These are phyloP conservation scores for Chenopodium quinoa DNA, from an alignment of 148 eudicot species.

Conservation along the genomic window DNA sequence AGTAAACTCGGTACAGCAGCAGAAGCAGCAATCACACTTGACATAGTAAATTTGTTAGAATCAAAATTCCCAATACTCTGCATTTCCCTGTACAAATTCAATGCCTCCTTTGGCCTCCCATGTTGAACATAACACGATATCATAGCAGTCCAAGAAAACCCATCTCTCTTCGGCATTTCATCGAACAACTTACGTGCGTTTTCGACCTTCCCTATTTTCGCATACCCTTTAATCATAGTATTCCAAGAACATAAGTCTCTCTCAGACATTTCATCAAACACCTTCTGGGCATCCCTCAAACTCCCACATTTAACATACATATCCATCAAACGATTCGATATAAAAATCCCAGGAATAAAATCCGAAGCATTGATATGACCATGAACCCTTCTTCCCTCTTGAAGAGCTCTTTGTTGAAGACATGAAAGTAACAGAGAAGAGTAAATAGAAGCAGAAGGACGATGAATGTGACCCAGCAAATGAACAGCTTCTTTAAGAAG, in stretches of 20 bases:
- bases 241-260: slow-evolving; percentile 59
- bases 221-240: slow-evolving; percentile 51
- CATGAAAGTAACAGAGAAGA: slow-evolving; percentile 37
- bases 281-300: slow-evolving; percentile 44
- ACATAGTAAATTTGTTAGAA: slow-evolving; percentile 45
- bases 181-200: slow-evolving; percentile 43
- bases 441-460: slow-evolving; percentile 30
- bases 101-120: slow-evolving; percentile 42
- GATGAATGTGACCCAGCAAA: slow-evolving; percentile 27
- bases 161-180: slow-evolving; percentile 50
- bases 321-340: slow-evolving; percentile 41
- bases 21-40: slow-evolving; percentile 54
- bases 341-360: slow-evolving; percentile 41
- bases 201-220: slow-evolving; percentile 26
- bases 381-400: slow-evolving; percentile 49
- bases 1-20: slow-evolving; percentile 38
- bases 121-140: slow-evolving; percentile 51
- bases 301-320: slow-evolving; percentile 49
- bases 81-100: slow-evolving; percentile 50
- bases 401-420: slow-evolving; percentile 34
- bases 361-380: slow-evolving; percentile 36
- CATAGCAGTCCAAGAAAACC: slow-evolving; percentile 66
- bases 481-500: slow-evolving; percentile 48
- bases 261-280: slow-evolving; percentile 49
- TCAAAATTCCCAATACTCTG: slow-evolving; percentile 30